These are phyloP conservation scores for Coniochaeta hoffmannii DNA, from an alignment of 2,329 filamentous ascomycete genomes.

Conservation along the genomic window DNA sequence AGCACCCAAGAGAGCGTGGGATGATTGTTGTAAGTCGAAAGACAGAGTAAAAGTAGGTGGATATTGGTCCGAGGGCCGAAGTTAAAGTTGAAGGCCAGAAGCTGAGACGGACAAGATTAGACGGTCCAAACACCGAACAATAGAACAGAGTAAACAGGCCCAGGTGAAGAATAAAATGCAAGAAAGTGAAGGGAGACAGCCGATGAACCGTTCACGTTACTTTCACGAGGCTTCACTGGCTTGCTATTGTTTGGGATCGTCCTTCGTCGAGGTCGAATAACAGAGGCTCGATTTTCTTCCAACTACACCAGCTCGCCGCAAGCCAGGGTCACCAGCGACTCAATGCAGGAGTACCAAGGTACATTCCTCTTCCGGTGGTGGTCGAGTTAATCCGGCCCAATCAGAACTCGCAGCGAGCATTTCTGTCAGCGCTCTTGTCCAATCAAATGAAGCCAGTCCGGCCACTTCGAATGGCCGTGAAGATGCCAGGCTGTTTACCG, in stretches of 20 bases:
- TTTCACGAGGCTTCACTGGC: not conserved
- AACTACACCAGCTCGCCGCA: slow-evolving; percentile 1
- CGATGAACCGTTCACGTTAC: not conserved
- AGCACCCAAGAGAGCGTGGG: not conserved
- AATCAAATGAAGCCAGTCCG: not conserved
- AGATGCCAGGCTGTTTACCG: not conserved
- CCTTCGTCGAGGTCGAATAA: not conserved
- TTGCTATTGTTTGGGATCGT: not conserved
- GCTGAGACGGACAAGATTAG: not conserved
- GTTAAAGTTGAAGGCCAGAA: not conserved
- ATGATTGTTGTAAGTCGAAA: not conserved
- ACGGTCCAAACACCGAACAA: not conserved
- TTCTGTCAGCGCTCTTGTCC: not conserved
- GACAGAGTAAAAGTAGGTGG: not conserved
- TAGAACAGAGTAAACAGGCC: not conserved
- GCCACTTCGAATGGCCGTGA: not conserved
- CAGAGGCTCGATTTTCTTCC: slow-evolving; percentile 3
- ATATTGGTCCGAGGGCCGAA: not conserved
- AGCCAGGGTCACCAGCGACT: slow-evolving; percentile 1
- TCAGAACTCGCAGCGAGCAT: not conserved
- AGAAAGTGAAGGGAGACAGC: not conserved
- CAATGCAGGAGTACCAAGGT: slow-evolving; percentile 1
- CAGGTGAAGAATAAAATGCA: not conserved
- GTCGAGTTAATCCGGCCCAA: not conserved
- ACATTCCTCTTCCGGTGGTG: not conserved